Conservation (phyloP, 192 early-diverging fungal genomes). For the Coemansia sp. region DNA sequence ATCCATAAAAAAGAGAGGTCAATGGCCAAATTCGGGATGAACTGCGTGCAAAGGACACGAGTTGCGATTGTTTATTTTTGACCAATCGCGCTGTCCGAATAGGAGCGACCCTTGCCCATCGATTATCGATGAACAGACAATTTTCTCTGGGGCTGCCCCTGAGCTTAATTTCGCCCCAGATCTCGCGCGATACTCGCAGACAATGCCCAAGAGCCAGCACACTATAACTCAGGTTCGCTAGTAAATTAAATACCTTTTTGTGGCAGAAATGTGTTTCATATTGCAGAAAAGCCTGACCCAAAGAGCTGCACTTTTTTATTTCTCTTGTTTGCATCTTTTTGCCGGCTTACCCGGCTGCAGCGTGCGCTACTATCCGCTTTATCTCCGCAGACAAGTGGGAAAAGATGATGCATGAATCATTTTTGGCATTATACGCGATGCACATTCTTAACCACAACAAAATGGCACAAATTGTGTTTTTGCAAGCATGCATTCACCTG, state of each 20-base stretch:
- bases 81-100: neutral
- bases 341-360: slow-evolving; percentile 4
- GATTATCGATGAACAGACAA: slow-evolving; percentile 2
- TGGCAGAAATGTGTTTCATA: neutral
- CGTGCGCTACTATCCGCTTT: neutral
- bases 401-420: neutral
- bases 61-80: slow-evolving; percentile 9
- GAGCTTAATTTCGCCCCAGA: neutral
- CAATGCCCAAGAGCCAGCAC: neutral
- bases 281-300: neutral
- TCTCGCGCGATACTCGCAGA: neutral
- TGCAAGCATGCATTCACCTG: neutral
- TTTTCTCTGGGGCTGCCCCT: neutral
- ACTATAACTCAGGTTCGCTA: neutral
- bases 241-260: neutral
- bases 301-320: neutral
- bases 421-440: slow-evolving; percentile 5
- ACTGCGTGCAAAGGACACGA: neutral
- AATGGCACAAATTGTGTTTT: neutral
- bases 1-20: neutral
- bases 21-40: neutral
- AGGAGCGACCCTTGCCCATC: neutral
- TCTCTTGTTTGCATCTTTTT: neutral
- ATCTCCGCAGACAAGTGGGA: neutral
- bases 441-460: slow-evolving; percentile 10